Evolutionary conservation across 2,329 filamentous ascomycete species (phyloP).

Genomic region (Pseudodiploospora longispora): DNA sequence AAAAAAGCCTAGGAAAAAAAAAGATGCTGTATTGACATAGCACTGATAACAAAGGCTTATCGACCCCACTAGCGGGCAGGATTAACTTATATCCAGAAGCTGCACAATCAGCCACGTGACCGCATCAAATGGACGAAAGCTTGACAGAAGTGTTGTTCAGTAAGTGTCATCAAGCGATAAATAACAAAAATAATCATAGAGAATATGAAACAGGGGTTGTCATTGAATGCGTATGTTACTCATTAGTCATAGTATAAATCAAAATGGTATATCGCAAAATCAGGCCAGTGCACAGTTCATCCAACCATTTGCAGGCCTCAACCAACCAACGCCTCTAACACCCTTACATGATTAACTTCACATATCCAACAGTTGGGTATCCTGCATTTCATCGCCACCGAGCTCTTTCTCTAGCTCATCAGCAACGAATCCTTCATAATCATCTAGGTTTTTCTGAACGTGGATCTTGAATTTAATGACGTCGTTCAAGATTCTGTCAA

Average conservation of each 20-base stretch:
- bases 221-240: too few species aligned
- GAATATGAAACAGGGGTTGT: too few species aligned
- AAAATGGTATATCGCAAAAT: too few species aligned
- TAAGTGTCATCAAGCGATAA: too few species aligned
- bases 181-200: too few species aligned
- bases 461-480: slow-evolving; percentile 99
- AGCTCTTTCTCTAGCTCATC: slow-evolving; percentile 87
- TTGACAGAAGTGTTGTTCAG: too few species aligned
- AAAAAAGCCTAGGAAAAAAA: slow-evolving; percentile 4
- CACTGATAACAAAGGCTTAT: background rate
- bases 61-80: background rate
- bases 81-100: background rate
- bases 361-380: slow-evolving; percentile 40
- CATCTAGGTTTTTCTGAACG: slow-evolving; percentile 83
- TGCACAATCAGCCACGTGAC: too few species aligned
- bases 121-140: too few species aligned
- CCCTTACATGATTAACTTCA: slow-evolving; percentile 20
- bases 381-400: slow-evolving; percentile 50
- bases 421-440: slow-evolving; percentile 88
- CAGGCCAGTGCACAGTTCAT: too few species aligned
- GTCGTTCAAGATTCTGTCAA: slow-evolving; percentile 92
- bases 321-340: slow-evolving; percentile 6
- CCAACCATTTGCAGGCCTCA: background rate
- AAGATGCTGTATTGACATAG: background rate
- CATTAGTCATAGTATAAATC: too few species aligned